phyloP scores from a whole-genome alignment of 2,329 filamentous ascomycete species.

The Paramyrothecium sp. region DNA sequence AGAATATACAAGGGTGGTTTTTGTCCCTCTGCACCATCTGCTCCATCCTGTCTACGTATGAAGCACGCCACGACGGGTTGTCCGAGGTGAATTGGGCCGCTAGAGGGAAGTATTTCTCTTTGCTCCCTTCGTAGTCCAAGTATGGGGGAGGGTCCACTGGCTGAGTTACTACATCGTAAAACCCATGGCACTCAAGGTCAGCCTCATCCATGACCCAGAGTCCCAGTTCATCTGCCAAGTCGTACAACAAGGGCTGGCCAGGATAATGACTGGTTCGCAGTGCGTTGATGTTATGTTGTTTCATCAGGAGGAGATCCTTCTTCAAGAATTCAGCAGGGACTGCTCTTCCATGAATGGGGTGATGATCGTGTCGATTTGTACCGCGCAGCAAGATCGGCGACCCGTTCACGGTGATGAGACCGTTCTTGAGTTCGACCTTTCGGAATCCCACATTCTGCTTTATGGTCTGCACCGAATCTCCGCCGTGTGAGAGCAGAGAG shows the following conservation, averaged over 20 bases:
- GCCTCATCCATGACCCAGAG: slow-evolving; percentile 61
- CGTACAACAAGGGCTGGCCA: slow-evolving; percentile 57
- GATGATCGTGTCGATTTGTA: slow-evolving; percentile 67
- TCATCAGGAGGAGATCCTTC: slow-evolving; percentile 63
- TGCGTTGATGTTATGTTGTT: slow-evolving; percentile 67
- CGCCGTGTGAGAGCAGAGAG: slow-evolving; percentile 23
- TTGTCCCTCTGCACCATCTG: slow-evolving; percentile 61
- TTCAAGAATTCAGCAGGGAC: slow-evolving; percentile 60
- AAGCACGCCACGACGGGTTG: slow-evolving; percentile 59
- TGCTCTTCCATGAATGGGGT: slow-evolving; percentile 56
- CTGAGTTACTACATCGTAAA: slow-evolving; percentile 30
- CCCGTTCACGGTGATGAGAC: slow-evolving; percentile 65
- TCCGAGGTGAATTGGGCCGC: slow-evolving; percentile 47
- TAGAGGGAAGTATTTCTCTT: slow-evolving; percentile 1
- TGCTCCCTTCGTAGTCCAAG: slow-evolving; percentile 5
- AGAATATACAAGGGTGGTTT: slow-evolving; percentile 63
- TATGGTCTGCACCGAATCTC: slow-evolving; percentile 31
- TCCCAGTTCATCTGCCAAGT: slow-evolving; percentile 60
- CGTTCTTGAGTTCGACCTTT: slow-evolving; percentile 60
- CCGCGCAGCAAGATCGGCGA: slow-evolving; percentile 60
- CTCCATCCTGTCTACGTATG: slow-evolving; percentile 65
- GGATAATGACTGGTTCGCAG: slow-evolving; percentile 67
- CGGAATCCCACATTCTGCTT: slow-evolving; percentile 62
- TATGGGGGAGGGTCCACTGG: slow-evolving; percentile 2
- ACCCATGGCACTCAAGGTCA: slow-evolving; percentile 53